Base-by-base conservation (phyloP, 2,329 filamentous ascomycete species). In the Drechslera avenae region DNA sequence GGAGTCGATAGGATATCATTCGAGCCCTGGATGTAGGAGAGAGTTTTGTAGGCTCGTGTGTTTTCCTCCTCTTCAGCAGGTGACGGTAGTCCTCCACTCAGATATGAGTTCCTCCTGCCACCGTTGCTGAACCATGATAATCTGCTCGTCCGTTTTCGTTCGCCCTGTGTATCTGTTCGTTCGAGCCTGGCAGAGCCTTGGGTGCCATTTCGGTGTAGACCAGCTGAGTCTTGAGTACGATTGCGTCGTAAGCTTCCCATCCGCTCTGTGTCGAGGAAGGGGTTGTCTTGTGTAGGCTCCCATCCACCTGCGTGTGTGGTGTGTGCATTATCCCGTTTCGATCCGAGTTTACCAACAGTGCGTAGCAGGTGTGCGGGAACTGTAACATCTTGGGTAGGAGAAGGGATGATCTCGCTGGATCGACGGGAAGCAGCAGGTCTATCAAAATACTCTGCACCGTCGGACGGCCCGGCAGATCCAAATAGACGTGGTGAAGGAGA, bases 301-400 rank as follows among this genome's bases (percentile, higher is more conserved):
- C 62, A 64, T 18, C 28, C 16, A n/a, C 39, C 54, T 9, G 44
- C 37, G 10, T 51, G 50, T 39, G 50, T 39, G 17, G 45, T 36
- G 12, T 50, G 46, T 28, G 35, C 41, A 14, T 43, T 48, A 23
- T 63, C 60, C 21, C 62, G 56, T 32, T 54, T 47, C 2, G 62
- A 62, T 23, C 53, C 54, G 36, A 56, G 46, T 21, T 56, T 56
- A 5, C 47, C 52, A 31, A 55, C 54, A 13, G 56, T 46, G 44
- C 57, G 62, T 18, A 64, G 47, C 16, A 64, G 62, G 39, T 64
- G 60, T 13, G 55, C 59, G 31, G 62, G 60, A 40, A 64, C 59
- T 19, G 57, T 48, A 37, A 63, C 60, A 54, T 63, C 55, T 39
- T 60, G 51, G 17, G 19, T 7, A 37, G 56, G 46, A 30, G 18